phyloP scores from a whole-genome alignment of 208 protist genomes.

The Naegleria gruberi region DNA sequence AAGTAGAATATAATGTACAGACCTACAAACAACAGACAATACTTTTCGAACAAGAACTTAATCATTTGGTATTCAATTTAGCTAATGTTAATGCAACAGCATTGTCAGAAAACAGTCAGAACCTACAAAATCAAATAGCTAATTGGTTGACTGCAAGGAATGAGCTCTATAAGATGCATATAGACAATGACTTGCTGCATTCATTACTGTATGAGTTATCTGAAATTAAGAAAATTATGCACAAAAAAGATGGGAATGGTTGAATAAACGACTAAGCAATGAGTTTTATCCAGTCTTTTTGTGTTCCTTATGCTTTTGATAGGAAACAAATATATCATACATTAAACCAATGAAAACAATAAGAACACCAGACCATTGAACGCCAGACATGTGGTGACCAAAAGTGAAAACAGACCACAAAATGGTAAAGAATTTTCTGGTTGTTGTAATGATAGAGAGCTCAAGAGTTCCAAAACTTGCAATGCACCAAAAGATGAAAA shows the following conservation, averaged over 20 bases:
- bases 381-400: conserved; percentile 19
- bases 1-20: not conserved
- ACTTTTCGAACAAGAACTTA: not conserved
- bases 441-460: conserved; percentile 31
- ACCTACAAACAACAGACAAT: not conserved
- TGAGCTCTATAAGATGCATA: not conserved
- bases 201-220: not conserved
- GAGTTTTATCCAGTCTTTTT: too few species aligned
- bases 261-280: too few species aligned
- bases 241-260: not conserved
- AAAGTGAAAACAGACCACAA: conserved; percentile 34
- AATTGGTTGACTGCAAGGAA: not conserved
- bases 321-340: not conserved
- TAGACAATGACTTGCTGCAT: not conserved
- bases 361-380: not conserved
- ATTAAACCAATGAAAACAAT: conserved; percentile 20
- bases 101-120: not conserved
- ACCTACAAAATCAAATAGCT: not conserved
- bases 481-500: conserved; percentile 40
- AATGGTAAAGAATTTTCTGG: conserved; percentile 38
- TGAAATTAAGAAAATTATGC: not conserved
- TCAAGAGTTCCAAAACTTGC: conserved; percentile 23
- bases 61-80: not conserved
- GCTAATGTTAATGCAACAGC: not conserved
- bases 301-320: not conserved